Conservation (phyloP, 345 rosid species). For the Mercurialis annua region DNA sequence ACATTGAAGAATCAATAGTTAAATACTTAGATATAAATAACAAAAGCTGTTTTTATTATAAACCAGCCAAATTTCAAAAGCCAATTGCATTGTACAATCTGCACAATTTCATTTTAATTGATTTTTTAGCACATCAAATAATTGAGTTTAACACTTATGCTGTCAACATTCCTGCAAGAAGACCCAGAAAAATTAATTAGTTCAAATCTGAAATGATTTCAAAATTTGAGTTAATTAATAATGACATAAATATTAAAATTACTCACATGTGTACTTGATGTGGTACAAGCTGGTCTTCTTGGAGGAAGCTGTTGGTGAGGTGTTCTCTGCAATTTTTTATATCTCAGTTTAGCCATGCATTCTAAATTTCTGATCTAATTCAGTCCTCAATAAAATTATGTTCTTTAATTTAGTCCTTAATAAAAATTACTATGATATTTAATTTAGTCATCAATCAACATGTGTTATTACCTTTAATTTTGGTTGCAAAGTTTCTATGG, state of each 20-base stretch:
- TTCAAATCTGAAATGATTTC: too few species aligned
- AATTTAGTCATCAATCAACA: too few species aligned
- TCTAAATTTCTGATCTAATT: neutral
- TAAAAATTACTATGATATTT: too few species aligned
- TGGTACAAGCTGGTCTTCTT: conserved; percentile 61
- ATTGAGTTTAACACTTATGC: neutral
- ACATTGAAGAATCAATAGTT: too few species aligned
- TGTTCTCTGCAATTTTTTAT: conserved; percentile 44
- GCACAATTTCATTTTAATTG: neutral
- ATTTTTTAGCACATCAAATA: neutral
- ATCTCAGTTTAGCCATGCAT: neutral
- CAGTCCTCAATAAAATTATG: neutral
- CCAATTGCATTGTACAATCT: too few species aligned
- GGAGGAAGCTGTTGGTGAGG: conserved; percentile 74
- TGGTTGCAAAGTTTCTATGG: conserved; percentile 63
- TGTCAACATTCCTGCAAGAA: neutral
- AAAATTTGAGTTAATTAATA: neutral
- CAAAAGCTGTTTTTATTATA: conserved; percentile 8
- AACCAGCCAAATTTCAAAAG: neutral
- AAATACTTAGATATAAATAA: too few species aligned
- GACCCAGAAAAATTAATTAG: too few species aligned
- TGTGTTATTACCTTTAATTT: conserved; percentile 65
- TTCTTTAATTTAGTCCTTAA: neutral
- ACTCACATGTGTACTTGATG: conserved; percentile 39
- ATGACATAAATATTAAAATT: neutral